Base-by-base conservation (phyloP, 1,139 yeast species). In the Hansenula lynferdii region DNA sequence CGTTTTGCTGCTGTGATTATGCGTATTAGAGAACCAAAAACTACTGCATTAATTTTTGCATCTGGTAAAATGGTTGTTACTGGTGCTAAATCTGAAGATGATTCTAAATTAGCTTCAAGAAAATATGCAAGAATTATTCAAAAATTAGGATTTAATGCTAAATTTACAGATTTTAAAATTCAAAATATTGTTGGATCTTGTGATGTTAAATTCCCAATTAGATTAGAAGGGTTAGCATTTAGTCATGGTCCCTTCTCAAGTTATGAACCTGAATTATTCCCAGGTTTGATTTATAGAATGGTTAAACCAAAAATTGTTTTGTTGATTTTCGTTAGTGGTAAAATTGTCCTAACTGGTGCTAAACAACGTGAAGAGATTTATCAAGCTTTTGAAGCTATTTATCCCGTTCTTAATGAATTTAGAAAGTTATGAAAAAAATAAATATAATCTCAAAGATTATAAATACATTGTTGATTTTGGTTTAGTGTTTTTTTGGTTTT, bases 31-130 rank as follows among this genome's bases (percentile, higher is more conserved):
- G 98, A 92, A 61, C 99, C 99, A 19, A 92, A 92, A 62, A 94
- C 98, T 1, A 92, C 99, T 2, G 98, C 98, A 0, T 74, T 92
- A 57, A 94, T 92, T 53, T 94, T 92, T 64, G 99, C 98, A 2
- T 87, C 97, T 6, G 99, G 99, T 57, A 92, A 92, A 63, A 92
- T 92, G 99, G 99, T 92, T 52, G 99, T 92, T 21, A 92, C 98
- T 27, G 99, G 99, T 75, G 99, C 98, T 23, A 92, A 92, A 62
- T 85, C 96, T 29, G 98, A 92, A 62, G 98, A 92, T 61, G 98
- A 92, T 61, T 87, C 97, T 16, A 94, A 94, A 63, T 72, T 92
- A 52, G 98, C 98, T 2, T 89, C 97, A 22, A 79, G 98, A 66
- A 92, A 92, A 61, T 92, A 94, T 57, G 99, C 99, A 3, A 80